Evolutionary conservation across 208 protist genomes (phyloP).

Genomic region (Trypanosoma boissoni): DNA sequence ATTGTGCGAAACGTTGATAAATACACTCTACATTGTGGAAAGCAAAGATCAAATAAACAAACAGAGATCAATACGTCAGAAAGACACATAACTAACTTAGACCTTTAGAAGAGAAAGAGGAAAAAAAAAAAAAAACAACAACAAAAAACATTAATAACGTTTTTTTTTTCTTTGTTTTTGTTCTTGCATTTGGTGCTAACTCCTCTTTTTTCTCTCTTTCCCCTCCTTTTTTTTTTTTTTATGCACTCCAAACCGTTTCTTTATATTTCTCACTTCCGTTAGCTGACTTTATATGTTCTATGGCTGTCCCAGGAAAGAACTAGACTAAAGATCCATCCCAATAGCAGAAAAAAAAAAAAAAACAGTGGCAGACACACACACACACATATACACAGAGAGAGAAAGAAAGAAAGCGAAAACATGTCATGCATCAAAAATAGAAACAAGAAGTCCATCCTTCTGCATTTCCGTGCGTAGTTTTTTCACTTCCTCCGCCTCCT

Average conservation of each 20-base stretch:
- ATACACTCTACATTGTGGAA: too few species aligned
- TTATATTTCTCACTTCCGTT: neutral
- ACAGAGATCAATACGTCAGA: too few species aligned
- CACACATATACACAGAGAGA: neutral
- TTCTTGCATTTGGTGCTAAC: neutral
- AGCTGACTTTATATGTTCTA: neutral
- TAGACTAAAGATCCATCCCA: neutral
- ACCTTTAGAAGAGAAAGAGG: constrained; percentile 8
- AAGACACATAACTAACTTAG: neutral
- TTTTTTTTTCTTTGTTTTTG: neutral
- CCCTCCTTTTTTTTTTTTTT: constrained; percentile 1
- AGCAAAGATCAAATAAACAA: too few species aligned
- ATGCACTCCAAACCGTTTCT: neutral
- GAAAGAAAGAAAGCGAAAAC: neutral
- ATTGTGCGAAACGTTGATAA: neutral
- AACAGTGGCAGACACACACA: neutral
- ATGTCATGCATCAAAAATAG: constrained; percentile 26
- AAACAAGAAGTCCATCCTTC: constrained; percentile 28
- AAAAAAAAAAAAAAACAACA: constrained; percentile 16
- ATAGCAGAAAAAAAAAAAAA: constrained; percentile 4
- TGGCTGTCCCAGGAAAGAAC: neutral
- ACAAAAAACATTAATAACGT: neutral
- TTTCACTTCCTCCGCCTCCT: constrained; percentile 28
- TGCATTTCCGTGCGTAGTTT: constrained; percentile 51
- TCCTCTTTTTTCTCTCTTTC: neutral